Evolutionary conservation across 2,329 filamentous ascomycete species (phyloP).

Genomic region (Fusarium bactridioides): DNA sequence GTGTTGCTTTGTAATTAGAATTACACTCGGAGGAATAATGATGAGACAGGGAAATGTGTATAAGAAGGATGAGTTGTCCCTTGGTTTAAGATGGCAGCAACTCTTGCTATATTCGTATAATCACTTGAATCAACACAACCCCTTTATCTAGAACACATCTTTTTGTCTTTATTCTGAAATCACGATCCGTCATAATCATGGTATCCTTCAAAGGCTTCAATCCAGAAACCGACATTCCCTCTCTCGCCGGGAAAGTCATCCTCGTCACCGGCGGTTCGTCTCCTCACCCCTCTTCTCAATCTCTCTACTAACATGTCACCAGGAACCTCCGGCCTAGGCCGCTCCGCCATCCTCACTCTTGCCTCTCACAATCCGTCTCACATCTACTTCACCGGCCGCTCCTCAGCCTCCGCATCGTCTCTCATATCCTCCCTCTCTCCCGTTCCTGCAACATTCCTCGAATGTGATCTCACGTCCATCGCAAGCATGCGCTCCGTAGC

Average conservation of each 20-base stretch:
- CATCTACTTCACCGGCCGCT: conserved; percentile 64
- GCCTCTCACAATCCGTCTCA: conserved; percentile 55
- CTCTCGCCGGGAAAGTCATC: conserved; percentile 57
- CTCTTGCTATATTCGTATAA: background rate
- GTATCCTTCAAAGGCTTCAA: conserved; percentile 34
- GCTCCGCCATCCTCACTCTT: conserved; percentile 40
- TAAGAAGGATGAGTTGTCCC: background rate
- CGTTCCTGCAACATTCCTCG: conserved; percentile 44
- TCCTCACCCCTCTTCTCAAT: background rate
- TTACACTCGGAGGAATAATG: accelerated
- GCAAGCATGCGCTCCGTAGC: conserved; percentile 56
- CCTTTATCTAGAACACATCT: background rate
- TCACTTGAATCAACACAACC: background rate
- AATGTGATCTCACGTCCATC: conserved; percentile 60
- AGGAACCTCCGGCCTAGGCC: conserved; percentile 49
- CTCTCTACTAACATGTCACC: background rate
- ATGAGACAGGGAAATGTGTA: background rate
- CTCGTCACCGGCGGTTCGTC: conserved; percentile 58
- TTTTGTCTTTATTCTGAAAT: background rate
- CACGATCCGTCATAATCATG: background rate
- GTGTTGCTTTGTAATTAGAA: conserved; percentile 13
- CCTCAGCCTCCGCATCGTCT: conserved; percentile 51
- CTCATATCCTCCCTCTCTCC: conserved; percentile 51
- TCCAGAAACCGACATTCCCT: conserved; percentile 54
- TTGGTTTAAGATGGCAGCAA: background rate